These are phyloP conservation scores for Malassezia nana DNA, from an alignment of 1,284 basidiomycete genomes.

Conservation along the genomic window DNA sequence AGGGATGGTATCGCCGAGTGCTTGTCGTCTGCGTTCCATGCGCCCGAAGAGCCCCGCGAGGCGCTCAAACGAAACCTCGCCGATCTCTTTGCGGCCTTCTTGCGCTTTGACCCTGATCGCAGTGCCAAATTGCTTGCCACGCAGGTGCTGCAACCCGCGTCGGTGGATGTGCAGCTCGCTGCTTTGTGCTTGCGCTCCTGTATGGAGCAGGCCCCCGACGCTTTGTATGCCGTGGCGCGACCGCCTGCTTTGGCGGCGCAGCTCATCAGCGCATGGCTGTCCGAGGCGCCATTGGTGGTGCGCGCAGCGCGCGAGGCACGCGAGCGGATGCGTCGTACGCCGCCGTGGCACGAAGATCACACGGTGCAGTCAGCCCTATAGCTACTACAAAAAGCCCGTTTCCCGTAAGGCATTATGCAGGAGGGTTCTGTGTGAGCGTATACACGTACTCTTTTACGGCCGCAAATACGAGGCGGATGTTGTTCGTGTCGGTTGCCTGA, in stretches of 20 bases:
- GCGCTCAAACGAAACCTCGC: conserved; percentile 57
- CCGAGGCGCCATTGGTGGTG: conserved; percentile 64
- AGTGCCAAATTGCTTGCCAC: conserved; percentile 61
- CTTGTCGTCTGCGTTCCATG: conserved; percentile 64
- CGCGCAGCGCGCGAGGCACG: conserved; percentile 74
- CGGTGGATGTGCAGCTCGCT: conserved; percentile 59
- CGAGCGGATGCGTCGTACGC: conserved; percentile 58
- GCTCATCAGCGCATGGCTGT: conserved; percentile 63
- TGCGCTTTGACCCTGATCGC: conserved; percentile 56
- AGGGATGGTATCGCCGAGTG: conserved; percentile 65
- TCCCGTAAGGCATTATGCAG: conserved; percentile 17
- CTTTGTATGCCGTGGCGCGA: conserved; percentile 59
- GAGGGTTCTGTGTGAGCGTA: neutral
- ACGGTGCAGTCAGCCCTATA: conserved; percentile 16
- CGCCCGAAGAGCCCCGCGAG: conserved; percentile 15
- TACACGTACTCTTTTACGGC: conserved; percentile 70
- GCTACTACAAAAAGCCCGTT: conserved; percentile 12
- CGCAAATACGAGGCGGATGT: conserved; percentile 80
- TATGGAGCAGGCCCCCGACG: conserved; percentile 54
- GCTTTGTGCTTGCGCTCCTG: conserved; percentile 55
- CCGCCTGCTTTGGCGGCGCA: conserved; percentile 60
- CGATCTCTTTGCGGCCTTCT: conserved; percentile 60
- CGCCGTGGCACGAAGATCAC: conserved; percentile 39
- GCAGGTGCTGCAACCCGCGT: conserved; percentile 55
- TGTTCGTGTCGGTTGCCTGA: conserved; percentile 57